Evolutionary conservation across 176 grass and related monocot genomes (phyloP).

Genomic region (Eremochloa ophiuroides): DNA sequence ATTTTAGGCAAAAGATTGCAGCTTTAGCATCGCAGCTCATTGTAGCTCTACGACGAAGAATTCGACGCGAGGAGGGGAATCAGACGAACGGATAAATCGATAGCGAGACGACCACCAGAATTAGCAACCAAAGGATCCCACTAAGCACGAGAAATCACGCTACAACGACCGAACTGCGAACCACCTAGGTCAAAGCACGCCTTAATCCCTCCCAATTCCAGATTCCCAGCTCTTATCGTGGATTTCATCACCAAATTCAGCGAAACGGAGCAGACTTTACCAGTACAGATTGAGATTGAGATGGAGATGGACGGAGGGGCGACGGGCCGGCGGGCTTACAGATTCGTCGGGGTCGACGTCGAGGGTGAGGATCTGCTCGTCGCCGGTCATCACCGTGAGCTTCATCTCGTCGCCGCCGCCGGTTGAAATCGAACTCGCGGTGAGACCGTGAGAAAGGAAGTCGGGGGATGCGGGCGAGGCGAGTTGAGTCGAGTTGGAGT

Average conservation of each 20-base stretch:
- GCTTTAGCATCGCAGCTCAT: neutral
- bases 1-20: conserved; percentile 8
- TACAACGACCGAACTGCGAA: neutral
- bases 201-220: neutral
- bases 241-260: neutral
- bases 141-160: neutral
- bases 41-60: neutral
- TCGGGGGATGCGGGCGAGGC: neutral
- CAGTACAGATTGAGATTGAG: conserved; percentile 24
- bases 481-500: neutral
- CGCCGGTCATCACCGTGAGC: conserved; percentile 85
- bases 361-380: conserved; percentile 81
- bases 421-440: neutral
- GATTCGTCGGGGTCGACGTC: conserved; percentile 90
- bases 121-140: conserved; percentile 14
- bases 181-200: neutral
- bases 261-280: neutral
- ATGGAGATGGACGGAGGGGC: neutral
- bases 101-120: neutral
- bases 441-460: neutral
- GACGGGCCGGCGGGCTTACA: conserved; percentile 34
- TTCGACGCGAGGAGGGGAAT: neutral
- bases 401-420: conserved; percentile 57
- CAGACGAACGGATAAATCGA: neutral
- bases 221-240: neutral